These are phyloP conservation scores for Epichloe brachyelytri DNA, from an alignment of 2,329 filamentous ascomycete species.

Conservation along the genomic window DNA sequence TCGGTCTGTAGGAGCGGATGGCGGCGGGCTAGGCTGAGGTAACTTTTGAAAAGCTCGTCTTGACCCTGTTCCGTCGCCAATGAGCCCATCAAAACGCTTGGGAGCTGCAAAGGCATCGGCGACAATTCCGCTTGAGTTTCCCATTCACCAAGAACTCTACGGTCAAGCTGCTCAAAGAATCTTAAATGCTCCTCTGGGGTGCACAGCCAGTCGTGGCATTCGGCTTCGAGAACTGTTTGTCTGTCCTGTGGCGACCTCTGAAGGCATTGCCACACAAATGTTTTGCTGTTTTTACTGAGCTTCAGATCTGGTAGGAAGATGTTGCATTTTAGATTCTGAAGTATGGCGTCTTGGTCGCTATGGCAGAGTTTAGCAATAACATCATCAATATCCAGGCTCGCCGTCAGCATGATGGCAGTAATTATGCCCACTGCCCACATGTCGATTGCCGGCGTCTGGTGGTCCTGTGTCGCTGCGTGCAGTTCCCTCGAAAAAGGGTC, in stretches of 20 bases:
- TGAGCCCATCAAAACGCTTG: conserved; percentile 10
- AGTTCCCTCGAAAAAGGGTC: conserved; percentile 25
- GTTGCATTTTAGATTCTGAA: conserved; percentile 7
- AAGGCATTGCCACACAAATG: conserved; percentile 21
- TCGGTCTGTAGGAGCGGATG: conserved; percentile 3
- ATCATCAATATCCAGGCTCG: conserved; percentile 7
- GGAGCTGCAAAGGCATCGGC: conserved; percentile 22
- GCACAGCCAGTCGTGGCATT: conserved; percentile 22
- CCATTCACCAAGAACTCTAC: conserved; percentile 16
- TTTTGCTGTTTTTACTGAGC: conserved; percentile 14
- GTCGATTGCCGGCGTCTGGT: conserved; percentile 29
- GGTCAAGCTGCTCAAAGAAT: conserved; percentile 21
- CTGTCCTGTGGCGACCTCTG: conserved; percentile 15
- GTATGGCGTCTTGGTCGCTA: conserved; percentile 15
- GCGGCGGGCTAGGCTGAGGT: neutral
- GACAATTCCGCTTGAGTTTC: conserved; percentile 14
- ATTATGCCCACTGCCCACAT: conserved; percentile 41
- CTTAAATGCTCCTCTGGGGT: conserved; percentile 17
- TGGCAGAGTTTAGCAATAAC: conserved; percentile 15
- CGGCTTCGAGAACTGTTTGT: conserved; percentile 16
- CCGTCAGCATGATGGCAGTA: conserved; percentile 23
- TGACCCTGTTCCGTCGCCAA: neutral
- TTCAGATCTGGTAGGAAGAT: conserved; percentile 8
- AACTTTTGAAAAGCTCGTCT: neutral
- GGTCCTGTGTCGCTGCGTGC: conserved; percentile 5